These are phyloP conservation scores for Eragrostis tef DNA, from an alignment of 202 grass and related monocot species.

Conservation along the genomic window DNA sequence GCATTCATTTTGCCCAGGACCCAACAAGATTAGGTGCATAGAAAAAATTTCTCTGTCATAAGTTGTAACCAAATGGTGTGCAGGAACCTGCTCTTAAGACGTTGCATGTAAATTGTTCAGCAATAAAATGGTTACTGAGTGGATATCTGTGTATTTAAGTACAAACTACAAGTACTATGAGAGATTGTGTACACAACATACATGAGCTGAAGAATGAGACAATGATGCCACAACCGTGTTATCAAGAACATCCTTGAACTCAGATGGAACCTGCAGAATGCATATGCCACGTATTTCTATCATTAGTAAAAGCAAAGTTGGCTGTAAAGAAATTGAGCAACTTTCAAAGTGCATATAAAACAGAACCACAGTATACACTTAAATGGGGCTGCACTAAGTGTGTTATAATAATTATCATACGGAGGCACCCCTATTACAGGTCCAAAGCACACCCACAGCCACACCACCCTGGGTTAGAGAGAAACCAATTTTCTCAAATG, in stretches of 20 bases:
- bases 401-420: not conserved
- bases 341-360: conserved; percentile 31
- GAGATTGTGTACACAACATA: conserved; percentile 44
- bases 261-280: conserved; percentile 71
- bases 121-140: not conserved
- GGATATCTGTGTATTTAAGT: conserved; percentile 12
- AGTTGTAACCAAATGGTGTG: conserved; percentile 8
- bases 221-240: conserved; percentile 86
- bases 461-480: not conserved
- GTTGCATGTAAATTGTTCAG: not conserved
- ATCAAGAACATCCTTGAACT: conserved; percentile 97
- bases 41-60: not conserved
- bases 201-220: conserved; percentile 91
- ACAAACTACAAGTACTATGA: conserved; percentile 3
- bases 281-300: conserved; percentile 23
- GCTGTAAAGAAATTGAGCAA: conserved; percentile 13
- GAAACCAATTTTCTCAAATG: not conserved
- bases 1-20: not conserved
- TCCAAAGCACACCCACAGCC: not conserved
- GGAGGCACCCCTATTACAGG: not conserved
- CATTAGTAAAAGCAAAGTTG: conserved; percentile 20
- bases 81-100: conserved; percentile 12
- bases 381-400: conserved; percentile 38
- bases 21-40: conserved; percentile 4
- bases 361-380: not conserved